Evolutionary conservation across 495 filamentous ascomycete species (phyloP), one percentile per base, ranked within the genome.

Genomic region (Patellaria atrata): DNA sequence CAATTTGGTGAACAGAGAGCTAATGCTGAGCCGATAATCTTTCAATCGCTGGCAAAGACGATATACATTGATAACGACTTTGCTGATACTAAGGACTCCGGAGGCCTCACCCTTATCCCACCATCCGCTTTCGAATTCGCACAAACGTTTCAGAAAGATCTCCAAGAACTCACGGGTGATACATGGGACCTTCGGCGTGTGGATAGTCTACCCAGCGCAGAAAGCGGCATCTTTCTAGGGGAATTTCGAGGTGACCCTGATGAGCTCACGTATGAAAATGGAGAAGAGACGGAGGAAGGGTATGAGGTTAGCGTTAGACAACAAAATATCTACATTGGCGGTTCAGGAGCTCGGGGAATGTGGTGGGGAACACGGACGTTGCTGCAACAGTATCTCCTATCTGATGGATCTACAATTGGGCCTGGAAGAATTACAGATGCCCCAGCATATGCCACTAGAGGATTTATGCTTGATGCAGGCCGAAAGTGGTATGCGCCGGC

Each of bases 311-410:
- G 49, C 15, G 38, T 67, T 5, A 34, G 43, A 4, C 13, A 38
- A 5, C 38, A 47, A 3, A 41, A 41, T n/a, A 41, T 67, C 0
- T 52, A 31, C 7, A 62, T 71, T 27, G 27, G 38, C 18, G 67
- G 68, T 5, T 57, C 62, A 4, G 66, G 68, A 0, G 53, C 64
- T 5, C 51, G 67, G 28, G 68, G 68, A 5, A 62, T 67, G 45
- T 72, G 60, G 56, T 71, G 67, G 68, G 68, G 65, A 28, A 69
- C 68, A 5, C 54, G 68, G 11, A 67, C 67, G 0, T 40, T 71
- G 6, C 45, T 71, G 5, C 68, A 72, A 40, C 45, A 64, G 41
- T 32, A 67, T 22, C 33, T 62, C 16, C 25, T 66, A 18, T 31
- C 40, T 17, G 51, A 51, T 34, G 36, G 42, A 5, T 45, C 45